Evolutionary conservation across 805 yeast species (phyloP), one percentile per base, ranked within the genome.

Genomic region (Soucietia sequanensis): DNA sequence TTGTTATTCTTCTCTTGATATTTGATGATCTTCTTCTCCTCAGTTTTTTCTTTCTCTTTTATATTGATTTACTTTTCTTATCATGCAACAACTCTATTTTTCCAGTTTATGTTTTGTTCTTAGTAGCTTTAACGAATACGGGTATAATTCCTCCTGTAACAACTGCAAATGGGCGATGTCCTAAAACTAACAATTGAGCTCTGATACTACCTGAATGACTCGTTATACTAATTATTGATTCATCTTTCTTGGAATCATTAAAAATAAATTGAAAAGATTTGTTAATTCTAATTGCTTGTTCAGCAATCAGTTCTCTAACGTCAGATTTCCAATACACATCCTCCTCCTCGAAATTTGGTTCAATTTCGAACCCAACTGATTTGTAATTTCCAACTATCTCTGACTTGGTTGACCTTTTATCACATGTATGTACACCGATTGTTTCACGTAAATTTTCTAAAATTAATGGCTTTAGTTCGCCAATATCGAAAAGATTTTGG

Each of bases 71-170:
- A n/a, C n/a, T n/a, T n/a, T n/a, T n/a, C n/a, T n/a, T n/a, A n/a
- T n/a, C n/a, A n/a, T n/a, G n/a, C n/a, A n/a, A n/a, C n/a, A n/a
- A n/a, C n/a, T n/a, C n/a, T n/a, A n/a, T n/a, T n/a, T n/a, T n/a
- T n/a, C n/a, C n/a, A n/a, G n/a, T n/a, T n/a, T n/a, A n/a, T n/a
- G n/a, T n/a, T n/a, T n/a, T n/a, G n/a, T n/a, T n/a, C 33, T 42
- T 56, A 6, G 60, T 58, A 11, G 58, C 78, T 46, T 68, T 70
- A 1, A 76, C 75, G 30, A 76, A 62, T 5, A 76, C 70, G 1
- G 81, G 80, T 24, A 76, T 65, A 70, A 76, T 70, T 8, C 77
- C 80, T 6, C 81, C 81, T 1, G 81, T 74, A 8, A 68, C 69
- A 20, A 76, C 60, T 5, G 70, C 59, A 46, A 75, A 75, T 13